A percentile compares a stretch with the other conserved stretches of the same genome.
Conservation (phyloP, 345 rosid species). For the Eucalyptus cladocalyx region DNA sequence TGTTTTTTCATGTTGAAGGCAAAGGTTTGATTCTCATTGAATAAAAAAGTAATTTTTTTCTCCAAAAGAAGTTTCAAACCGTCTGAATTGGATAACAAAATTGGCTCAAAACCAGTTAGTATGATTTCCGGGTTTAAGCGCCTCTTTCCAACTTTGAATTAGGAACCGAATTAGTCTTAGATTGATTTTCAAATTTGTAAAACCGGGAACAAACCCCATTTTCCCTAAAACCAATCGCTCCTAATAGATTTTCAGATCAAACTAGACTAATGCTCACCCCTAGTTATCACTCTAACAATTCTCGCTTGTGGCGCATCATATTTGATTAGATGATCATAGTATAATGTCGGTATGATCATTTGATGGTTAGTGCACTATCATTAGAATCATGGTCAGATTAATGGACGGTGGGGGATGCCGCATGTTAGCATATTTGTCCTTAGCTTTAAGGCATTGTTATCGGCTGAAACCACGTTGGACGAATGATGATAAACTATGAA, state of each 20-base stretch:
- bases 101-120: accelerated
- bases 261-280: background rate
- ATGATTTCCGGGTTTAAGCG: accelerated
- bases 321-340: background rate
- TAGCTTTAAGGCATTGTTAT: background rate
- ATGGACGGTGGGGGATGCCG: background rate
- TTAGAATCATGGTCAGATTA: background rate
- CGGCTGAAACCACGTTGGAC: background rate
- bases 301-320: background rate
- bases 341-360: background rate
- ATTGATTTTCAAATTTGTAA: accelerated
- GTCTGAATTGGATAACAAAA: accelerated
- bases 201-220: accelerated
- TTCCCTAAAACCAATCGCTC: accelerated
- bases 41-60: background rate
- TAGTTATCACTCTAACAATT: background rate
- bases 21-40: background rate
- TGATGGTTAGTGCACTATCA: background rate
- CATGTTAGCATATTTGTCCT: background rate
- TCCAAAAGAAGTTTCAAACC: background rate
- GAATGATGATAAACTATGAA: background rate
- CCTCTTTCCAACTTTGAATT: background rate
- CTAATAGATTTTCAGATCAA: accelerated
- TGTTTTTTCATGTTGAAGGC: background rate
- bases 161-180: background rate